Percentiles rank a stretch among this genome's conserved stretches.
phyloP scores from a whole-genome alignment of 495 filamentous ascomycete genomes.

The Penicillium herquei region DNA sequence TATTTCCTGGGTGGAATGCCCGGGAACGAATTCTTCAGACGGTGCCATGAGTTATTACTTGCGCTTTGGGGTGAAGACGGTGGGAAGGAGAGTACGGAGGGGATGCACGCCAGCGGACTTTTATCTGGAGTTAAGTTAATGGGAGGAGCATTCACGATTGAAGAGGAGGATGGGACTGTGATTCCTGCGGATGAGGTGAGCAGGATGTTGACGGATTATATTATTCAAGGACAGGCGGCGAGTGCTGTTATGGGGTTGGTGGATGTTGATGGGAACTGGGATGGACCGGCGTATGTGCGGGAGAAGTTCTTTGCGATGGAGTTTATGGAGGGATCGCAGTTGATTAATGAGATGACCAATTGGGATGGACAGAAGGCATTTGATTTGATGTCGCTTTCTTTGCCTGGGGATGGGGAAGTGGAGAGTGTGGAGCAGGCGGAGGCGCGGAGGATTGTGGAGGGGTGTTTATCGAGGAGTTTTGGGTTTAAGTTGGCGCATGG shows the following conservation, averaged over 20 bases:
- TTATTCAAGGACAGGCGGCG: conserved; percentile 51
- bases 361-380: conserved; percentile 51
- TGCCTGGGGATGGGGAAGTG: conserved; percentile 42
- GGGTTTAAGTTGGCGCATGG: conserved; percentile 56
- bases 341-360: conserved; percentile 48
- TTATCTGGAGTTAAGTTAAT: conserved; percentile 39
- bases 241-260: conserved; percentile 50
- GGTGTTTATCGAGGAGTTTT: conserved; percentile 45
- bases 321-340: conserved; percentile 49
- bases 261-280: conserved; percentile 49
- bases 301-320: conserved; percentile 49
- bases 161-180: conserved; percentile 20
- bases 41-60: conserved; percentile 50
- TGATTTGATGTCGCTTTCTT: conserved; percentile 46
- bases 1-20: conserved; percentile 45
- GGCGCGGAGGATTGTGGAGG: conserved; percentile 50
- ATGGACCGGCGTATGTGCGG: conserved; percentile 49
- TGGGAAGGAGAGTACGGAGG: conserved; percentile 48
- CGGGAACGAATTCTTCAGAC: conserved; percentile 46
- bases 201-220: conserved; percentile 49
- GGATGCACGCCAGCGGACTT: conserved; percentile 49
- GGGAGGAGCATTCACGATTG: conserved; percentile 12
- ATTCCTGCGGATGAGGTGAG: conserved; percentile 31
- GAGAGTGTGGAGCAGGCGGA: conserved; percentile 49
- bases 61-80: conserved; percentile 41